Evolutionary conservation across 495 filamentous ascomycete species (phyloP).

Genomic region (Daldinia loculata): DNA sequence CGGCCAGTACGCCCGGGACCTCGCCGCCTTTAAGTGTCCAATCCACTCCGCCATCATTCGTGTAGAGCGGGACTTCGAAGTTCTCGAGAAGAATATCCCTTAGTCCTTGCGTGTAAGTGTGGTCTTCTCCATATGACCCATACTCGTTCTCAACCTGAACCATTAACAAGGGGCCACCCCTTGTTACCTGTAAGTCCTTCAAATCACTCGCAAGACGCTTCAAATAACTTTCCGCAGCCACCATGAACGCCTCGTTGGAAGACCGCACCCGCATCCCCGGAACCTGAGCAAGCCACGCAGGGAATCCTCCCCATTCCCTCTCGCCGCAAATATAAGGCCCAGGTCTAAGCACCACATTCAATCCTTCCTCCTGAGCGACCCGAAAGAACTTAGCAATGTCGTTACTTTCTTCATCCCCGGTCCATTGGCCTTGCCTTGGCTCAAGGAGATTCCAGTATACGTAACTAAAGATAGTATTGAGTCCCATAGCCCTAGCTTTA

Average conservation of each 20-base stretch:
- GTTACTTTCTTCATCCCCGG: slow-evolving; percentile 41
- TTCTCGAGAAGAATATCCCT: slow-evolving; percentile 48
- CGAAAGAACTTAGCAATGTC: slow-evolving; percentile 54
- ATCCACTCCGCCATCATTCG: slow-evolving; percentile 56
- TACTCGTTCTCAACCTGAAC: slow-evolving; percentile 63
- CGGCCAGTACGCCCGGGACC: slow-evolving; percentile 53
- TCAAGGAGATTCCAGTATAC: slow-evolving; percentile 59
- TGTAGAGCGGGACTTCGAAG: slow-evolving; percentile 56
- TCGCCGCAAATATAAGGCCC: slow-evolving; percentile 61
- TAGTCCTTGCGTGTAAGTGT: slow-evolving; percentile 50
- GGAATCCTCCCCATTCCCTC: slow-evolving; percentile 60
- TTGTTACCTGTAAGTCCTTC: slow-evolving; percentile 45
- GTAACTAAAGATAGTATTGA: slow-evolving; percentile 61
- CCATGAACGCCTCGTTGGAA: slow-evolving; percentile 50
- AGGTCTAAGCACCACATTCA: slow-evolving; percentile 55
- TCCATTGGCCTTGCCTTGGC: slow-evolving; percentile 50
- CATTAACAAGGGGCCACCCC: slow-evolving; percentile 58
- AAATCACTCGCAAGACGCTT: slow-evolving; percentile 49
- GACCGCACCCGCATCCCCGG: slow-evolving; percentile 53
- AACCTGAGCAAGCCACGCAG: slow-evolving; percentile 53
- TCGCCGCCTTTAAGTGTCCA: slow-evolving; percentile 54
- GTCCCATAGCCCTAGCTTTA: slow-evolving; percentile 56
- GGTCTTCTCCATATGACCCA: slow-evolving; percentile 55
- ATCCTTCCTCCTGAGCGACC: slow-evolving; percentile 53
- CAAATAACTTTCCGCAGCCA: slow-evolving; percentile 50